phyloP scores from a whole-genome alignment of 768 basidiomycete genomes.

The Tylopilus felleus region DNA sequence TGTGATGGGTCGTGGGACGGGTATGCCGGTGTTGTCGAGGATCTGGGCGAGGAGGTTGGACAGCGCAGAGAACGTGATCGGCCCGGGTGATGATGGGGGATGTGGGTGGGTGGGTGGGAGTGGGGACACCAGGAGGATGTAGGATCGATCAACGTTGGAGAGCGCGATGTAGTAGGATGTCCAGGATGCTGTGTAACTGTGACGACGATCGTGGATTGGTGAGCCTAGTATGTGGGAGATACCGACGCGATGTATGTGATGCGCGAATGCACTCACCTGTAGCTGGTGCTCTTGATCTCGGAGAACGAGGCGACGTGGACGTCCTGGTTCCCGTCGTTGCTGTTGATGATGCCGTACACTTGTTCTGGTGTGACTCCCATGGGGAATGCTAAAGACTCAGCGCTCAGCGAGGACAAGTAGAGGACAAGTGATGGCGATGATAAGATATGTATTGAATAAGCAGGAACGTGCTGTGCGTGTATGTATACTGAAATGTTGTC shows the following conservation, averaged over 20 bases:
- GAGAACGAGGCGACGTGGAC: slow-evolving; percentile 15
- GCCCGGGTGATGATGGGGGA: background rate
- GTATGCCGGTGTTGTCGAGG: slow-evolving; percentile 44
- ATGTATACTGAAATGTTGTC: too few relatives aligned
- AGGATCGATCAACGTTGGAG: slow-evolving; percentile 19
- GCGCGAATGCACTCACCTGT: slow-evolving; percentile 25
- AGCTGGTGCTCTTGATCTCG: slow-evolving; percentile 25
- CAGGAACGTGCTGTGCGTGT: too few relatives aligned
- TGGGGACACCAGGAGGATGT: slow-evolving; percentile 28
- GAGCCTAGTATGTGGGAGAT: background rate
- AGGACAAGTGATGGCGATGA: too few relatives aligned
- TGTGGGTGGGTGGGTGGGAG: slow-evolving; percentile 3
- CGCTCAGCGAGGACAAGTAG: too few relatives aligned
- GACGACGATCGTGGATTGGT: background rate
- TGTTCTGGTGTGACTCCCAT: slow-evolving; percentile 27
- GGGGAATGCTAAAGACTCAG: background rate
- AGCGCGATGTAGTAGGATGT: slow-evolving; percentile 30
- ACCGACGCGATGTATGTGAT: too few relatives aligned
- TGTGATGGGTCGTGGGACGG: slow-evolving; percentile 42
- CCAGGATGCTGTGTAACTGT: slow-evolving; percentile 27
- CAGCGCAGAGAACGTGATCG: slow-evolving; percentile 34
- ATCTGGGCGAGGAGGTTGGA: slow-evolving; percentile 42
- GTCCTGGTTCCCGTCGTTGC: slow-evolving; percentile 17
- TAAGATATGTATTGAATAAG: too few relatives aligned
- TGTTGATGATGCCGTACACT: slow-evolving; percentile 30